Evolutionary conservation across 352 stramenopile species (phyloP).

Genomic region (Phytophthora agathidicida): DNA sequence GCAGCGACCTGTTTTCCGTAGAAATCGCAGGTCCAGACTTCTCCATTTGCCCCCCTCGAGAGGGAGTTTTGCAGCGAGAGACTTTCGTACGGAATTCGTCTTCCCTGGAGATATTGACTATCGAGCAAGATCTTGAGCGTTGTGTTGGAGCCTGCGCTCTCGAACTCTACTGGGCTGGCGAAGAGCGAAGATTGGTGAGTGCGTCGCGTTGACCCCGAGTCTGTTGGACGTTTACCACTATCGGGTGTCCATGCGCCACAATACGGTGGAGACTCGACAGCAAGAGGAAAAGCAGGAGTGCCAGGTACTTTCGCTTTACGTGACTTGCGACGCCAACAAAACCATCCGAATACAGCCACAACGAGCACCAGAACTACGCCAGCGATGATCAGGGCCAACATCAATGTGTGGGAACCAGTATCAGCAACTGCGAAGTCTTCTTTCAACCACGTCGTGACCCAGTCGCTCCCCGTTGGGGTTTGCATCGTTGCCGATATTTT

Average conservation of each 20-base stretch:
- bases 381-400: too few species aligned
- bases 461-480: slow-evolving; percentile 5
- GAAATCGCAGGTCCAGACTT: slow-evolving; percentile 57
- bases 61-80: slow-evolving; percentile 12
- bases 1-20: slow-evolving; percentile 42
- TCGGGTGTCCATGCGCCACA: slow-evolving; percentile 7
- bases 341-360: slow-evolving; percentile 1
- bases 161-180: slow-evolving; percentile 5
- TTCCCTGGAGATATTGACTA: slow-evolving; percentile 19
- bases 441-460: slow-evolving; percentile 16
- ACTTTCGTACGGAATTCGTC: slow-evolving; percentile 29
- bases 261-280: not conserved
- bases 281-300: not conserved
- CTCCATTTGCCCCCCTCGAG: slow-evolving; percentile 41
- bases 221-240: not conserved
- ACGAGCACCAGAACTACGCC: too few species aligned
- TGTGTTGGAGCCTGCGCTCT: slow-evolving; percentile 20
- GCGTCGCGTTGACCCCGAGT: not conserved
- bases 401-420: too few species aligned
- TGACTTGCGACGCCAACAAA: slow-evolving; percentile 6
- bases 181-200: slow-evolving; percentile 11
- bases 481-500: slow-evolving; percentile 8
- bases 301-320: not conserved
- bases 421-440: slow-evolving; percentile 11
- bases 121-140: slow-evolving; percentile 24